Evolutionary conservation across 139 green algal species (phyloP).

Genomic region (Chlamydomonas applanata): DNA sequence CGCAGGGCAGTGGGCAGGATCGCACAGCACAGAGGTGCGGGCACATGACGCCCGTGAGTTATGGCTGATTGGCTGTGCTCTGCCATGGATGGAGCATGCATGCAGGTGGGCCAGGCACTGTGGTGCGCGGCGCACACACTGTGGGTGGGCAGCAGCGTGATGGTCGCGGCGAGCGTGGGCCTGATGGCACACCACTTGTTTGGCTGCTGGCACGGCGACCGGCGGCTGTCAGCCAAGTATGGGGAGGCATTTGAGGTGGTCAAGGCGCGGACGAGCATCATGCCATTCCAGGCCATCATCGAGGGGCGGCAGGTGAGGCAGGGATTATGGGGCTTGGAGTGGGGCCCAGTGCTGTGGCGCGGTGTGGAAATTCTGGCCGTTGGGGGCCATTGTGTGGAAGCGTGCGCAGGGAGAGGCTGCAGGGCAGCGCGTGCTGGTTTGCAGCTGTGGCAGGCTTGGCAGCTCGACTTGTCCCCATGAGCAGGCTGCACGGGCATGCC

Average conservation of each 20-base stretch:
- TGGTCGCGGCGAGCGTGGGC: slow-evolving; percentile 74
- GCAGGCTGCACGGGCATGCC: too few species aligned
- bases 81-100: slow-evolving; percentile 31
- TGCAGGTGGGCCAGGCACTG: slow-evolving; percentile 69
- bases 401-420: too few species aligned
- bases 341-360: neutral
- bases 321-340: too few species aligned
- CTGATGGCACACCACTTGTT: slow-evolving; percentile 94
- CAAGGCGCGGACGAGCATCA: slow-evolving; percentile 76
- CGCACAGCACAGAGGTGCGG: too few species aligned
- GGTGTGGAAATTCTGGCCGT: too few species aligned
- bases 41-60: too few species aligned
- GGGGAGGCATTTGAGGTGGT: slow-evolving; percentile 87
- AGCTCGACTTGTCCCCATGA: too few species aligned
- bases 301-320: slow-evolving; percentile 68
- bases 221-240: slow-evolving; percentile 79
- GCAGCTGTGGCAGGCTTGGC: too few species aligned
- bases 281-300: slow-evolving; percentile 87
- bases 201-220: slow-evolving; percentile 94
- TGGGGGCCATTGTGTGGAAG: too few species aligned
- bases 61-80: too few species aligned
- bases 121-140: slow-evolving; percentile 88
- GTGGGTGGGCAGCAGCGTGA: slow-evolving; percentile 94
- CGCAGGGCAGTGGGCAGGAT: too few species aligned
- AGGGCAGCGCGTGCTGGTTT: too few species aligned